These are phyloP conservation scores for Aspergillus fructus DNA, from an alignment of 2,329 filamentous ascomycete species.

Conservation along the genomic window DNA sequence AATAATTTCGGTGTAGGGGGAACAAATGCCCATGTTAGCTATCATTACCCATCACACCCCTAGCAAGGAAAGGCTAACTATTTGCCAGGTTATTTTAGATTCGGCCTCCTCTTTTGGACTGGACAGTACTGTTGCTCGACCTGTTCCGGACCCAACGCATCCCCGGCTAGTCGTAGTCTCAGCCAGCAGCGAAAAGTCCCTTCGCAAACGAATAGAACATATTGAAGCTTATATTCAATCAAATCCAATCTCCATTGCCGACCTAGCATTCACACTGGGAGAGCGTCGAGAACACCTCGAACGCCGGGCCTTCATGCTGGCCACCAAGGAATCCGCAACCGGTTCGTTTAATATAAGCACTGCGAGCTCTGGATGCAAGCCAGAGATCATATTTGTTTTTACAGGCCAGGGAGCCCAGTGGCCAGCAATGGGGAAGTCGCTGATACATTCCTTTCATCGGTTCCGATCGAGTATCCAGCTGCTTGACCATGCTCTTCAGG, in stretches of 20 bases:
- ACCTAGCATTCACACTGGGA: slow-evolving; percentile 14
- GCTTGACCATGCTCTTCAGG: neutral
- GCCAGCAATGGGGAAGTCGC: slow-evolving; percentile 17
- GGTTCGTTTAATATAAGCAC: neutral
- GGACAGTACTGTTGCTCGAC: neutral
- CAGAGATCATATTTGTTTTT: slow-evolving; percentile 14
- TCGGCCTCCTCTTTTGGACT: neutral
- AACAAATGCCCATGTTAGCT: slow-evolving; percentile 12
- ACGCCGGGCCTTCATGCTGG: slow-evolving; percentile 1
- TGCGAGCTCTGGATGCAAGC: neutral
- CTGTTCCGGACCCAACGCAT: neutral
- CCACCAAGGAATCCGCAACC: neutral
- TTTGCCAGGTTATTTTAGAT: neutral
- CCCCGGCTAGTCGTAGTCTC: slow-evolving; percentile 8
- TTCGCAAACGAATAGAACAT: neutral
- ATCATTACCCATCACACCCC: too few relatives aligned
- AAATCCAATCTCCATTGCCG: neutral
- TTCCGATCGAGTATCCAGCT: slow-evolving; percentile 3
- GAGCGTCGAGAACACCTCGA: slow-evolving; percentile 10
- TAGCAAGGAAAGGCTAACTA: neutral
- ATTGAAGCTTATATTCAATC: neutral
- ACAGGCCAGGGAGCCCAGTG: slow-evolving; percentile 25
- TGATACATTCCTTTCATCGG: slow-evolving; percentile 2
- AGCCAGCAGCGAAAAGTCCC: neutral
- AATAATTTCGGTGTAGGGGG: slow-evolving; percentile 29